Evolutionary conservation across 2,329 filamentous ascomycete species (phyloP), one percentile per base, ranked within the genome.

Genomic region (Curvularia sp.): DNA sequence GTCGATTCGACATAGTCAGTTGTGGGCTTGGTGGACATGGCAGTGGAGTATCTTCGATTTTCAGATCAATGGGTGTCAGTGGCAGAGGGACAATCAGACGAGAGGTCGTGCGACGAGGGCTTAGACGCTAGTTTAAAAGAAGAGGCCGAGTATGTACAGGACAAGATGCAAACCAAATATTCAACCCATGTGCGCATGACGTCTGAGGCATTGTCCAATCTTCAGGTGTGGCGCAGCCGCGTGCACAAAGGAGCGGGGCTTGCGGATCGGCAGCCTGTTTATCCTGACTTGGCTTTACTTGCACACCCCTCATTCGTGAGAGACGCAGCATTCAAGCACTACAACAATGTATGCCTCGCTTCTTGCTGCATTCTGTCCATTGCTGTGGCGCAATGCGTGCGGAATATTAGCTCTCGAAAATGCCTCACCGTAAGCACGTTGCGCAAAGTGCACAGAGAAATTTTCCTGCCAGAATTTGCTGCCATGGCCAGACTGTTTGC

Each of bases 101-200:
- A 27, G 28, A 19, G 15, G 39, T 45, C 21, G 21, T 30, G 39
- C 43, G 8, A 25, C 45, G 23, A 38, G 34, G 19, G 27, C 38
- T 9, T 53, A 36, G 36, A 39, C 34, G 36, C 48, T 39, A 51
- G 52, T 10, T 36, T 36, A n/a, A 36, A 18, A 36, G n/a, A 36
- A 36, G 34, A 36, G 15, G 34, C 34, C 34, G 38, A 32, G 46
- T 41, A 41, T 27, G 46, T 41, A 41, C 34, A 53, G 42, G 42
- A 38, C 54, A 15, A 47, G 55, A 52, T 28, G 21, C 49, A 43
- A 57, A 57, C 53, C 64, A 61, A 56, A 56, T 64, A 60, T 59
- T 54, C 50, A 45, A 49, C 54, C 57, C 60, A 62, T 62, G 64
- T 61, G 67, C 62, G 60, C 65, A 71, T 73, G 71, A 73, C 71